Percentiles rank a stretch among this genome's conserved stretches.
Conservation (phyloP, 805 yeast species). For the Yarrowia sp. region DNA sequence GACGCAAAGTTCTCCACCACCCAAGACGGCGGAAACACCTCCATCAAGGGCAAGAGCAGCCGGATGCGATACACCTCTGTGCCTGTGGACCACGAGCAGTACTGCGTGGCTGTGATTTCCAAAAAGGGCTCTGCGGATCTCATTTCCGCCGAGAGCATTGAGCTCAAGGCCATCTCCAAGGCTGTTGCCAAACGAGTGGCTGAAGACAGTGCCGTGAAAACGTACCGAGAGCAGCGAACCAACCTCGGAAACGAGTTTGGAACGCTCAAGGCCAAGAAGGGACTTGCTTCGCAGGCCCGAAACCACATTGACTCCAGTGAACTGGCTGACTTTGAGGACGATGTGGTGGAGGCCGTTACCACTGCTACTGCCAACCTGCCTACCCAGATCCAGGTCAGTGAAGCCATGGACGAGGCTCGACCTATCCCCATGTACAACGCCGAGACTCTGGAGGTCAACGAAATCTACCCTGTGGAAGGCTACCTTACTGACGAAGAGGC, state of each 20-base stretch:
- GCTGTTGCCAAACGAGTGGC: constrained; percentile 1
- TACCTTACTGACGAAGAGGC: constrained; percentile 70
- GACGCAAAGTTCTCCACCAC: constrained; percentile 10
- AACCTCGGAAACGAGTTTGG: constrained; percentile 95
- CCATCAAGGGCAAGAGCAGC: constrained; percentile 21
- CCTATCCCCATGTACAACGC: constrained; percentile 78
- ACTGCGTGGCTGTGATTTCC: constrained; percentile 20
- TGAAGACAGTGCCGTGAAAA: not conserved
- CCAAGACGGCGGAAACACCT: not conserved
- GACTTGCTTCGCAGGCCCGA: constrained; percentile 73
- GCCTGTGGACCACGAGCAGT: constrained; percentile 12
- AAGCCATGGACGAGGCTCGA: constrained; percentile 60
- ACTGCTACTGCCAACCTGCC: constrained; percentile 72
- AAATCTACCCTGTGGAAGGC: constrained; percentile 69
- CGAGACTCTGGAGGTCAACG: constrained; percentile 80
- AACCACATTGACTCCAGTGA: constrained; percentile 84
- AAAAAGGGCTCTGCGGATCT: constrained; percentile 7
- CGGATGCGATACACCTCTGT: constrained; percentile 24
- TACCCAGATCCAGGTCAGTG: constrained; percentile 59
- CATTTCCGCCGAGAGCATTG: constrained; percentile 18
- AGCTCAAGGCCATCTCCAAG: constrained; percentile 25
- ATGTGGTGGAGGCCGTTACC: constrained; percentile 77
- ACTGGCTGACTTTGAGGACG: constrained; percentile 69
- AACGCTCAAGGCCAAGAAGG: constrained; percentile 92
- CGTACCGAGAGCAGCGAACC: constrained; percentile 53